Percentiles rank a stretch among this genome's conserved stretches.
Conservation (phyloP, 1,284 basidiomycete species). For the Leccinum angustisporum region DNA sequence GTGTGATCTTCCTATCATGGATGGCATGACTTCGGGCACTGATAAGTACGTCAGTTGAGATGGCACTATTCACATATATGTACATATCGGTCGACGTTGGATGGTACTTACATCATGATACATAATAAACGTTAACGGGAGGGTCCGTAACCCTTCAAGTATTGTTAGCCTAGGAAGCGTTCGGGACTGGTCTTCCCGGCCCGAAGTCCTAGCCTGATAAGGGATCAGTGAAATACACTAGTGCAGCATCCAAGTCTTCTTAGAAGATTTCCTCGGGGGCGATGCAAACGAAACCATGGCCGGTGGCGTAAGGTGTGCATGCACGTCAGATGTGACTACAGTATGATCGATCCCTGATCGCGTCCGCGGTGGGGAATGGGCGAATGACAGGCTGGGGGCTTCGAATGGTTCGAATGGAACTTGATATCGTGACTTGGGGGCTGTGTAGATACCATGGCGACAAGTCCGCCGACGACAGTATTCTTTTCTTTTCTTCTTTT, state of each 20-base stretch:
- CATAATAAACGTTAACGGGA: not conserved
- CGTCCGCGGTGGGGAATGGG: too few relatives aligned
- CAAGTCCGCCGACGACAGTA: not conserved
- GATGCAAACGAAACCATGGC: not conserved
- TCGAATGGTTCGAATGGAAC: too few relatives aligned
- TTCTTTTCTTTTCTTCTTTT: not conserved
- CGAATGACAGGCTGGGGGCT: not conserved
- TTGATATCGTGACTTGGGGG: not conserved
- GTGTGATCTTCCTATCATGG: not conserved
- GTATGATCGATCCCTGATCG: not conserved
- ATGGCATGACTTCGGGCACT: not conserved
- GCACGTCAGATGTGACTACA: not conserved
- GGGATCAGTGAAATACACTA: not conserved
- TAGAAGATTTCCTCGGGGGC: not conserved
- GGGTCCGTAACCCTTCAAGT: not conserved
- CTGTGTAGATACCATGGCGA: not conserved
- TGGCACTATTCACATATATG: not conserved
- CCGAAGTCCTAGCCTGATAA: not conserved
- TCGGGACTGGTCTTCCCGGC: not conserved
- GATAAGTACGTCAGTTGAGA: not conserved
- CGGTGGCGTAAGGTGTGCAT: not conserved
- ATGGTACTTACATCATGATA: not conserved
- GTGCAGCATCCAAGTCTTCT: not conserved
- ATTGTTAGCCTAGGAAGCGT: not conserved
- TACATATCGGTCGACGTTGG: not conserved